phyloP scores from a whole-genome alignment of 306 rosid species.

The Castanea sativa region DNA sequence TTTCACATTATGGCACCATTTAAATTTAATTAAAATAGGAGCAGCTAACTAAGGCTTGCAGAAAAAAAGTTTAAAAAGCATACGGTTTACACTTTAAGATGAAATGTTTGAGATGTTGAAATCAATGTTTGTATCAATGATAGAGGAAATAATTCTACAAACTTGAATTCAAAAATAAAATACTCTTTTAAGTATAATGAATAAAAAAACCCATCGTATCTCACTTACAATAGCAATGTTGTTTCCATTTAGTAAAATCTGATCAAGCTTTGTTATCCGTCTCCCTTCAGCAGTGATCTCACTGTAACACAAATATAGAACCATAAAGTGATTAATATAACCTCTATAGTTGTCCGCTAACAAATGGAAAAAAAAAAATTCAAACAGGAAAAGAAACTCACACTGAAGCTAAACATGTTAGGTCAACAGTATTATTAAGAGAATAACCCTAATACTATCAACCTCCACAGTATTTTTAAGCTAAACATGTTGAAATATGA shows the following conservation, averaged over 20 bases:
- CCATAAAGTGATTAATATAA: neutral
- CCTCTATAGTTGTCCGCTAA: neutral
- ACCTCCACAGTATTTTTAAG: too few relatives aligned
- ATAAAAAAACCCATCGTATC: constrained; percentile 3
- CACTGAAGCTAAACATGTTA: too few relatives aligned
- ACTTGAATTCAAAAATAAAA: neutral
- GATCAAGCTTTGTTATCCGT: constrained; percentile 95
- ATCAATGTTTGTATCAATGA: neutral
- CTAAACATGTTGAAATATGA: too few relatives aligned
- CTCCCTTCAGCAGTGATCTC: constrained; percentile 97
- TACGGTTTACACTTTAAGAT: neutral
- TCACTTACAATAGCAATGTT: constrained; percentile 97
- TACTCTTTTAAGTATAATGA: neutral
- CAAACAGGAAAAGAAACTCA: neutral
- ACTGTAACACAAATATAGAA: constrained; percentile 38
- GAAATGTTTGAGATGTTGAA: neutral
- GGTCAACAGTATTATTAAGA: too few relatives aligned
- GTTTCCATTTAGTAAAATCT: constrained; percentile 94
- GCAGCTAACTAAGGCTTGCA: neutral
- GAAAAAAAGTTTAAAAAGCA: neutral
- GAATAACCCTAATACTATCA: too few relatives aligned
- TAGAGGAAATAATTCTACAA: neutral
- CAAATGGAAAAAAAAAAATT: neutral
- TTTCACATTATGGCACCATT: neutral
- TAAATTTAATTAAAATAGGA: constrained; percentile 7